phyloP scores from a whole-genome alignment of 2,329 filamentous ascomycete species.

The Ascomycota sp. region DNA sequence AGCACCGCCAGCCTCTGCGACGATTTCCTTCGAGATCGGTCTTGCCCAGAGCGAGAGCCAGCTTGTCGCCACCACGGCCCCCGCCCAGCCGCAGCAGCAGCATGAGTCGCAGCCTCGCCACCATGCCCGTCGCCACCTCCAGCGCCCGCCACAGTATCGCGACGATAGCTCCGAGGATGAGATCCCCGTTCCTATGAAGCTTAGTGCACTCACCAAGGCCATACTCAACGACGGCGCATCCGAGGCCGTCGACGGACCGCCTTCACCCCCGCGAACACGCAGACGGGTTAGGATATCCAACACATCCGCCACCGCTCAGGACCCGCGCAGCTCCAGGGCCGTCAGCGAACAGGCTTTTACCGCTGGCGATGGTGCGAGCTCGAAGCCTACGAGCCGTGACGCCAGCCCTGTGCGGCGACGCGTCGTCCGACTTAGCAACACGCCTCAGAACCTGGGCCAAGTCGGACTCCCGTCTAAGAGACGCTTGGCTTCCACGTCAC shows the following conservation, averaged over 20 bases:
- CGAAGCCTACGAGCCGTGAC: conserved; percentile 22
- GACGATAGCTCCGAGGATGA: conserved; percentile 92
- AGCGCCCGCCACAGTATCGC: conserved; percentile 21
- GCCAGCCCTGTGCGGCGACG: conserved; percentile 33
- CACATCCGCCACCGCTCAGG: conserved; percentile 19
- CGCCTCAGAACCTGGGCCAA: conserved; percentile 22
- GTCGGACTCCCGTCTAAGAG: conserved; percentile 18
- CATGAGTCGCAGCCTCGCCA: conserved; percentile 9
- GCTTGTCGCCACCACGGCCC: conserved; percentile 10
- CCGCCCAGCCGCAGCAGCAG: conserved; percentile 6
- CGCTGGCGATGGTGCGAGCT: conserved; percentile 9
- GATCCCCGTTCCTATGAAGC: conserved; percentile 76
- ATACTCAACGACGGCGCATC: conserved; percentile 47
- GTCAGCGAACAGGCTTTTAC: conserved; percentile 22
- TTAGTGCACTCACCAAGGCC: conserved; percentile 81
- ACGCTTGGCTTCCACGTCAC: conserved; percentile 29
- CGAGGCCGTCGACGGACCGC: conserved; percentile 16
- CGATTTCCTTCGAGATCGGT: conserved; percentile 26
- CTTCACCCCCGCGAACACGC: conserved; percentile 26
- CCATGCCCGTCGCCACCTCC: too few relatives aligned
- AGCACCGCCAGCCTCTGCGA: conserved; percentile 33
- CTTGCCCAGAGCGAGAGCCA: conserved; percentile 25
- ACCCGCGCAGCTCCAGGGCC: conserved; percentile 24
- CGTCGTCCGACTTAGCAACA: conserved; percentile 34
- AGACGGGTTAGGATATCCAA: conserved; percentile 27